Percentiles rank a stretch among this genome's conserved stretches.
phyloP scores from a whole-genome alignment of 495 filamentous ascomycete species.

The Penicillium atrosanguineum region DNA sequence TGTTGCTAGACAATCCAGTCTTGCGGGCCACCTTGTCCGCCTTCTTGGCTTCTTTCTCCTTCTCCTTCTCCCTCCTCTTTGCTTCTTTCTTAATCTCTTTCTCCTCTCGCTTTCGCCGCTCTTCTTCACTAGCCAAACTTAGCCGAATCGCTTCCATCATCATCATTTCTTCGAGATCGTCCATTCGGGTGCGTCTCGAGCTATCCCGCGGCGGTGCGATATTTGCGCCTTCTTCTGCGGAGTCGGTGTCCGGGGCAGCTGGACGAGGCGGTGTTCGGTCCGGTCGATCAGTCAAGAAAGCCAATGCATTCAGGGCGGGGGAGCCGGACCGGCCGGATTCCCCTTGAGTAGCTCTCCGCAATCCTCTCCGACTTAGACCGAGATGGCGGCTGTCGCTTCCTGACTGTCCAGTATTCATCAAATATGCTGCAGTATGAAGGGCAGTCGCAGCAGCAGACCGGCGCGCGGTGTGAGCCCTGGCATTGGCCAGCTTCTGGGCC shows the following conservation, averaged over 20 bases:
- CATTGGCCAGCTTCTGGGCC: slow-evolving; percentile 83
- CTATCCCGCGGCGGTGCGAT: slow-evolving; percentile 51
- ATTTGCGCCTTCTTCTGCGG: slow-evolving; percentile 43
- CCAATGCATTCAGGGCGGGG: slow-evolving; percentile 50
- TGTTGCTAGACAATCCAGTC: slow-evolving; percentile 47
- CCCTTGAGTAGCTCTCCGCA: slow-evolving; percentile 41
- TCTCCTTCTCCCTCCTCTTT: slow-evolving; percentile 79
- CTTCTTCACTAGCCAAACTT: slow-evolving; percentile 86
- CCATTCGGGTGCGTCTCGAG: slow-evolving; percentile 65
- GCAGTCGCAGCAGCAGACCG: slow-evolving; percentile 92
- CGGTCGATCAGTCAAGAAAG: slow-evolving; percentile 48
- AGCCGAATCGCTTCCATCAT: slow-evolving; percentile 93
- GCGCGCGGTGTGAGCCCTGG: slow-evolving; percentile 77
- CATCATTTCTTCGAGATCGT: slow-evolving; percentile 97
- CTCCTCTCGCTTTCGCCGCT: slow-evolving; percentile 75
- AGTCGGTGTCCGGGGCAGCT: slow-evolving; percentile 33
- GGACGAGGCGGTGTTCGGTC: slow-evolving; percentile 28
- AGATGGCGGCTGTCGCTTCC: slow-evolving; percentile 47
- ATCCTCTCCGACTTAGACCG: slow-evolving; percentile 46
- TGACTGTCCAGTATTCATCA: slow-evolving; percentile 66
- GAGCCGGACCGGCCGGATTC: slow-evolving; percentile 38
- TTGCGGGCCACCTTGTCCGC: slow-evolving; percentile 64
- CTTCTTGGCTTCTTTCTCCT: slow-evolving; percentile 79
- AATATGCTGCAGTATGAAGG: slow-evolving; percentile 89
- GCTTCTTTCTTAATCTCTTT: slow-evolving; percentile 77